Conservation (phyloP, 2,329 filamentous ascomycete species). For the Apiospora hydei region DNA sequence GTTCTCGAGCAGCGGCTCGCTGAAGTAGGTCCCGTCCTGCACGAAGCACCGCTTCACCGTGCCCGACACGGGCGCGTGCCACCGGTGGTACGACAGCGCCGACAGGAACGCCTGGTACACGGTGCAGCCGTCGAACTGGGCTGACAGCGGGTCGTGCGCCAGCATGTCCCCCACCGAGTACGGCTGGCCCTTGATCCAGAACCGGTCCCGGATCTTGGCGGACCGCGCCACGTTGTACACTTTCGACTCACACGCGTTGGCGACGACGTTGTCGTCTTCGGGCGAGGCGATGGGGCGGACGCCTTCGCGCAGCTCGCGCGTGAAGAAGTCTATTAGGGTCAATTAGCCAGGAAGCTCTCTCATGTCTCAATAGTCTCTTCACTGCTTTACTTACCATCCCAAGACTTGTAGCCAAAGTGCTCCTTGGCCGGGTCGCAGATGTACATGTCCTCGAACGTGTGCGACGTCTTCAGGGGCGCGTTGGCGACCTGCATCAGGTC, state of each 20-base stretch:
- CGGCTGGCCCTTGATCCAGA: slow-evolving; percentile 67
- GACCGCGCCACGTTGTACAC: slow-evolving; percentile 49
- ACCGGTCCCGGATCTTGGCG: slow-evolving; percentile 56
- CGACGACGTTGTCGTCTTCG: slow-evolving; percentile 57
- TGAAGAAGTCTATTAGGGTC: slow-evolving; percentile 58
- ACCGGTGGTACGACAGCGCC: slow-evolving; percentile 66
- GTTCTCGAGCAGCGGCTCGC: slow-evolving; percentile 58
- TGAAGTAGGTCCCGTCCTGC: slow-evolving; percentile 65
- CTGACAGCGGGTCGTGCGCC: slow-evolving; percentile 51
- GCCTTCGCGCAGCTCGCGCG: slow-evolving; percentile 53
- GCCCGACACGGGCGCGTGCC: slow-evolving; percentile 66
- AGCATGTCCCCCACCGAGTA: slow-evolving; percentile 64
- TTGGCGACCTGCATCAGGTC: slow-evolving; percentile 63
- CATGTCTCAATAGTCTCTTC: neutral
- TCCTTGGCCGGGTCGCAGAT: slow-evolving; percentile 62
- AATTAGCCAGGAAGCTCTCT: neutral
- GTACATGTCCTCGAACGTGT: slow-evolving; percentile 67
- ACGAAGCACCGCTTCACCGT: slow-evolving; percentile 59
- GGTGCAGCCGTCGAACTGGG: slow-evolving; percentile 60
- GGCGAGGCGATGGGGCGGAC: slow-evolving; percentile 57
- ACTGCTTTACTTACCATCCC: slow-evolving; percentile 60
- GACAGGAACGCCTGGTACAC: slow-evolving; percentile 68
- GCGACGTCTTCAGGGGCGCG: slow-evolving; percentile 47
- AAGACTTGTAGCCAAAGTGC: slow-evolving; percentile 64
- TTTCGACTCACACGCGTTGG: slow-evolving; percentile 64